Evolutionary conservation across 1,139 yeast species (phyloP).

Genomic region (Pichia sp.): DNA sequence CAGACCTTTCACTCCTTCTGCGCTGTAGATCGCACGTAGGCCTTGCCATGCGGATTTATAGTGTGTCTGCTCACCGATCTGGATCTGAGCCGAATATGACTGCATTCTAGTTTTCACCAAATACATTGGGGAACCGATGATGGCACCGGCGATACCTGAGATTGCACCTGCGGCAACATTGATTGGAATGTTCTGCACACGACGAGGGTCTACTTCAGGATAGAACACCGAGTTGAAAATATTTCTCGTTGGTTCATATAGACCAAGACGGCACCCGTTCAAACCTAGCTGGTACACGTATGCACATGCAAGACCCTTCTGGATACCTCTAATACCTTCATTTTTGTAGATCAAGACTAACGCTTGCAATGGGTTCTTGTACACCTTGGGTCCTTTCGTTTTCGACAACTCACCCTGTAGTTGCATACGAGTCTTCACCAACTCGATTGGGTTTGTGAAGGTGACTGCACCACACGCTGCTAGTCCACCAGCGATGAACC

Average conservation of each 20-base stretch:
- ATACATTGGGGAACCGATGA: conserved; percentile 85
- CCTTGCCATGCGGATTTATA: conserved; percentile 72
- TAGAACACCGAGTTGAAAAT: conserved; percentile 51
- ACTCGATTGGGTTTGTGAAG: conserved; percentile 90
- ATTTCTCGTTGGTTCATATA: conserved; percentile 82
- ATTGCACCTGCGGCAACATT: conserved; percentile 80
- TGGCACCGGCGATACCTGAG: conserved; percentile 88
- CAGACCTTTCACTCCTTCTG: conserved; percentile 75
- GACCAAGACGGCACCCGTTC: conserved; percentile 90
- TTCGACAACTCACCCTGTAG: conserved; percentile 80
- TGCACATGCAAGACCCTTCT: conserved; percentile 80
- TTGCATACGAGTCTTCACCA: conserved; percentile 94
- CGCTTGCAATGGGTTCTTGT: conserved; percentile 86
- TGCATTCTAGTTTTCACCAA: conserved; percentile 95
- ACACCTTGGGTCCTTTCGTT: conserved; percentile 49
- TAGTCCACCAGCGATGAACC: conserved; percentile 86
- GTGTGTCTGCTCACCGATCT: conserved; percentile 89
- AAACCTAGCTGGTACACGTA: conserved; percentile 84
- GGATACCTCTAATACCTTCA: conserved; percentile 86
- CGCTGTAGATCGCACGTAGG: conserved; percentile 49
- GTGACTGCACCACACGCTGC: conserved; percentile 99
- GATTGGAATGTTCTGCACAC: conserved; percentile 55
- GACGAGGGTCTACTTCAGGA: conserved; percentile 47
- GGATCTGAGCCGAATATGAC: conserved; percentile 61
- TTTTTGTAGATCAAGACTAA: conserved; percentile 64